Evolutionary conservation across 495 filamentous ascomycete species (phyloP).

Genomic region (Aspergillus sclerotiicarbonarius): DNA sequence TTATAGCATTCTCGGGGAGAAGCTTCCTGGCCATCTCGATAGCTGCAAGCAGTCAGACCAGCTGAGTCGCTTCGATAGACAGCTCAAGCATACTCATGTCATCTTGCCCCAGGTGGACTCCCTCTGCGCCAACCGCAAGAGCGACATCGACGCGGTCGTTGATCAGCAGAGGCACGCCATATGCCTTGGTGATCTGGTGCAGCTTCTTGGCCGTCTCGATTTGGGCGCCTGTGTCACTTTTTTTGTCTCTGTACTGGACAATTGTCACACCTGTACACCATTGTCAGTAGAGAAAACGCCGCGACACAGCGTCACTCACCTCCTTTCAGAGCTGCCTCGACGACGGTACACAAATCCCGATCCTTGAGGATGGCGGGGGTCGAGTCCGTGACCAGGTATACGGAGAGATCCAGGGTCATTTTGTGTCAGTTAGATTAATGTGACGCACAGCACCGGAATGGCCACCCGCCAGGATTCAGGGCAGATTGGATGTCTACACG

Average conservation of each 20-base stretch:
- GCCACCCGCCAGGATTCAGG: background rate
- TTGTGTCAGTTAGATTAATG: conserved; percentile 3
- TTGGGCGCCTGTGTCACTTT: conserved; percentile 68
- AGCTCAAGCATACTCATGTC: conserved; percentile 65
- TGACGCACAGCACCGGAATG: background rate
- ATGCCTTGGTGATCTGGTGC: conserved; percentile 63
- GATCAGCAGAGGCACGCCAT: conserved; percentile 80
- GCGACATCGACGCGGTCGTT: conserved; percentile 96
- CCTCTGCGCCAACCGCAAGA: conserved; percentile 79
- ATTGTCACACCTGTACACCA: conserved; percentile 63
- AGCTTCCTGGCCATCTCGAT: conserved; percentile 64
- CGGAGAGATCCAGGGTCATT: conserved; percentile 54
- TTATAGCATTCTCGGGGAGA: conserved; percentile 68
- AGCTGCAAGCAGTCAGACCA: conserved; percentile 39
- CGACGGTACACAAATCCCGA: conserved; percentile 67
- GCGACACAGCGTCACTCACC: conserved; percentile 38
- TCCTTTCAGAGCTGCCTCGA: conserved; percentile 73
- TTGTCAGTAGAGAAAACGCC: conserved; percentile 14
- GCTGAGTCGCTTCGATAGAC: too few relatives aligned
- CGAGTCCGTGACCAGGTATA: conserved; percentile 94
- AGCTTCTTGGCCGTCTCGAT: conserved; percentile 68
- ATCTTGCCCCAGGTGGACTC: conserved; percentile 93
- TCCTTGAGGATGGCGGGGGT: conserved; percentile 73
- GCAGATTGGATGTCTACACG: background rate
- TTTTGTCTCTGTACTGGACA: conserved; percentile 91